These are phyloP conservation scores for Rauvolfia tetraphylla DNA, from an alignment of 257 asterid genomes.

Conservation along the genomic window DNA sequence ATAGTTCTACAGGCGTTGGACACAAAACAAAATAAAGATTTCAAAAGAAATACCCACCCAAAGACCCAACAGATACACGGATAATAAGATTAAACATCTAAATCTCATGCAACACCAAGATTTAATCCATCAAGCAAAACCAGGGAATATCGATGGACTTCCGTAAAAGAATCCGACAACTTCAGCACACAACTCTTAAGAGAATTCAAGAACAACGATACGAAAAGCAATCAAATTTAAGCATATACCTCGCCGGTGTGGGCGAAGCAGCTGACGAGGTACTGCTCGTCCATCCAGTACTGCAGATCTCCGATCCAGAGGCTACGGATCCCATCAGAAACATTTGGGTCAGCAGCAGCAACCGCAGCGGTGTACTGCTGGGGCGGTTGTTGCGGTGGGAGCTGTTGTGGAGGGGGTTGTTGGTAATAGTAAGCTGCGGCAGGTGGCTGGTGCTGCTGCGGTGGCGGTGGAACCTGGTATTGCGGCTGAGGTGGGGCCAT, in stretches of 20 bases:
- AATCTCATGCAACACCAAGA: neutral
- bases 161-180: too few species aligned
- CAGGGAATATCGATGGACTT: neutral
- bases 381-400: conserved; percentile 38
- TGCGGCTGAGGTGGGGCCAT: conserved; percentile 48
- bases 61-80: too few species aligned
- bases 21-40: neutral
- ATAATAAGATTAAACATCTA: neutral
- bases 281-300: conserved; percentile 89
- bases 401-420: conserved; percentile 38
- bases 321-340: conserved; percentile 72
- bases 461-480: conserved; percentile 58
- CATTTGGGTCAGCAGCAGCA: conserved; percentile 27
- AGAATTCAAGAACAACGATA: neutral
- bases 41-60: neutral
- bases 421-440: conserved; percentile 62
- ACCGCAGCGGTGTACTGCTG: conserved; percentile 39
- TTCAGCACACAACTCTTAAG: neutral
- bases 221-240: neutral
- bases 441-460: conserved; percentile 34
- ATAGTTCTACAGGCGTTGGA: neutral
- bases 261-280: conserved; percentile 50
- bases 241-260: conserved; percentile 62
- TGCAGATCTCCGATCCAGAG: conserved; percentile 98
- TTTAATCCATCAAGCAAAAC: neutral